Evolutionary conservation across 1,284 basidiomycete species (phyloP).

Genomic region (Moniliophthora roreri): DNA sequence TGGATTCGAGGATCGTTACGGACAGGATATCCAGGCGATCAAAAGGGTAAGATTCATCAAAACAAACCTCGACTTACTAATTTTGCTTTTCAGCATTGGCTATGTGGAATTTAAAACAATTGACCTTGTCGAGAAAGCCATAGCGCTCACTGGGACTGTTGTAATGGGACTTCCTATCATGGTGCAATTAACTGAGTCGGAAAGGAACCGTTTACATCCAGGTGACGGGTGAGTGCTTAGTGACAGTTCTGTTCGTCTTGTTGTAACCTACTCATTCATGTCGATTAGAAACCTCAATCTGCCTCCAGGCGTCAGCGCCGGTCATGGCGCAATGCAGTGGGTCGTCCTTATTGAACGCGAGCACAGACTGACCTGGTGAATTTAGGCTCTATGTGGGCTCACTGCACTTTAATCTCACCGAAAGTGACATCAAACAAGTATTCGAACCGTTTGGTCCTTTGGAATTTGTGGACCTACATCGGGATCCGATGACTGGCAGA

Average conservation of each 20-base stretch:
- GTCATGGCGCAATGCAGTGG: conserved; percentile 79
- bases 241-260: conserved; percentile 10
- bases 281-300: conserved; percentile 66
- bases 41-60: conserved; percentile 73
- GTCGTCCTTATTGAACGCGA: conserved; percentile 25
- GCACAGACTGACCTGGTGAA: conserved; percentile 8
- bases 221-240: conserved; percentile 72
- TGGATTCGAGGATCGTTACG: conserved; percentile 94
- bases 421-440: conserved; percentile 96
- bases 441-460: conserved; percentile 98
- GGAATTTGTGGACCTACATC: conserved; percentile 97
- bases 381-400: conserved; percentile 95
- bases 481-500: conserved; percentile 88
- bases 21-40: conserved; percentile 91
- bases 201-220: conserved; percentile 87
- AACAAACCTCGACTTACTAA: conserved; percentile 28
- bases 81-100: conserved; percentile 59
- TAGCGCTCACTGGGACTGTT: conserved; percentile 87
- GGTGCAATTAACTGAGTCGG: conserved; percentile 95
- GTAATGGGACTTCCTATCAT: conserved; percentile 98
- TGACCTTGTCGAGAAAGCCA: conserved; percentile 89
- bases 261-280: conserved; percentile 9
- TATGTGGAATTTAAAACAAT: conserved; percentile 95
- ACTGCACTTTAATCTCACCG: conserved; percentile 93
- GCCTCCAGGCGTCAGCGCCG: conserved; percentile 72